Base-by-base conservation (phyloP, 2,329 filamentous ascomycete genomes). In the Colletotrichum salicis region DNA sequence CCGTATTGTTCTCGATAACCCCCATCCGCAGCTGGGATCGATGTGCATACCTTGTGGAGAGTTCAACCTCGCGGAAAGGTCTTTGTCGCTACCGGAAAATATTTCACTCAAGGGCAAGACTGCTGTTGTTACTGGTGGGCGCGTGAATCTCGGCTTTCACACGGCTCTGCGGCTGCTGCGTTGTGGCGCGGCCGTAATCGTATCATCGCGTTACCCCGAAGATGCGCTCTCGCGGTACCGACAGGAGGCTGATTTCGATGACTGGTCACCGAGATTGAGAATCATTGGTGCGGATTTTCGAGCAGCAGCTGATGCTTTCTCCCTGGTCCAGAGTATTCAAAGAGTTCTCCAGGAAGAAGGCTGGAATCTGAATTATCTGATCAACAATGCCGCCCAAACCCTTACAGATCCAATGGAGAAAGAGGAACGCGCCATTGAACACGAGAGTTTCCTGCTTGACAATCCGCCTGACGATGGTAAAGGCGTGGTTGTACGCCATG, bases 361-460 rank as follows among this genome's bases (percentile, higher is more conserved):
- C 11, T 59, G 60, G 33, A 58, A 22, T 41, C 73, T 83, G 11
- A 76, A 82, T 69, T 76, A 83, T 7, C 62, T 83, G 56, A 77
- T 83, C 73, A 83, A 82, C 59, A 83, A 83, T 60, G 82, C 82
- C 1, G 81, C 82, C 4, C 81, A 82, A 72, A 82, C 80, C 1
- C 69, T 82, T 51, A 82, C 80, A 0, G 82, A 83, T 55, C 77
- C 79, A 8, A 54, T 80, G 11, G 68, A 72, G 45, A 78, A 76
- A 35, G 80, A 82, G 57, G 51, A 75, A n/a, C 72, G 33, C 24
- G 79, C 78, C 0, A 75, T 82, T 11, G 58, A 72, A 15, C 69
- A 75, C n/a, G 79, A 59, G 33, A n/a, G 12, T 7, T n/a, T 41
- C 11, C 22, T 59, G n/a, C 31, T 59, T 31, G 31, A 5, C 6